Base-by-base conservation (phyloP, 176 grass and related monocot genomes). In the Dactylis glomerata region DNA sequence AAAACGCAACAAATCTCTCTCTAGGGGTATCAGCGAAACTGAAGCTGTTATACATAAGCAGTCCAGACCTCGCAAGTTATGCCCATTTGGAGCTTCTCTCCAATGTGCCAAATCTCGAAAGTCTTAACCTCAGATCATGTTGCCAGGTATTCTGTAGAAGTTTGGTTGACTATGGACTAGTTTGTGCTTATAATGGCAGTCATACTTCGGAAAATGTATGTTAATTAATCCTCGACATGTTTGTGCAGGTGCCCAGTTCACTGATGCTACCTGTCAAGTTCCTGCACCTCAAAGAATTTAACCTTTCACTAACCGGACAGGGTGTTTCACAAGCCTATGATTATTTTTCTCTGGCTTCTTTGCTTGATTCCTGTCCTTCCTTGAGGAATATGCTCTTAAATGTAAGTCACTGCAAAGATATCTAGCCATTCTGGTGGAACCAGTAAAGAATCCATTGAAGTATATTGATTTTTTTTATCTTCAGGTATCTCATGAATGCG, bases 291-390 rank as follows among this genome's bases (percentile, higher is more conserved):
- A 70, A 23, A 70, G 37, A 42, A 0, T 42, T 69, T 1, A 24
- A 6, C 22, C 67, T 70, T 40, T 70, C 37, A 42, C 4, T 24
- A 1, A 16, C 62, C 15, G 57, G n/a, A 61, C 3, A 5, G 8
- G 33, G 2, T 37, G 32, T 34, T 2, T 66, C 64, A 22, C 0
- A 20, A 6, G 22, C 5, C 37, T 70, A 8, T 70, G 67, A 70
- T 70, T 41, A 42, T 42, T 70, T 70, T 70, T 70, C 22, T n/a
- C 20, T 70, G 37, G 67, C 38, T 70, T 40, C 22, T 13, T 15
- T 70, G 67, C 67, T 70, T 70, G 67, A 70, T 70, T 41, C 5
- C 37, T 70, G 67, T 24, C 67, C 67, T 24, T 70, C 67, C 20
- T 70, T 70, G 67, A 23, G n/a, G 67, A 42, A 23, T 0, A 24